These are phyloP conservation scores for Esteya vermicola DNA, from an alignment of 2,329 filamentous ascomycete genomes.

Conservation along the genomic window DNA sequence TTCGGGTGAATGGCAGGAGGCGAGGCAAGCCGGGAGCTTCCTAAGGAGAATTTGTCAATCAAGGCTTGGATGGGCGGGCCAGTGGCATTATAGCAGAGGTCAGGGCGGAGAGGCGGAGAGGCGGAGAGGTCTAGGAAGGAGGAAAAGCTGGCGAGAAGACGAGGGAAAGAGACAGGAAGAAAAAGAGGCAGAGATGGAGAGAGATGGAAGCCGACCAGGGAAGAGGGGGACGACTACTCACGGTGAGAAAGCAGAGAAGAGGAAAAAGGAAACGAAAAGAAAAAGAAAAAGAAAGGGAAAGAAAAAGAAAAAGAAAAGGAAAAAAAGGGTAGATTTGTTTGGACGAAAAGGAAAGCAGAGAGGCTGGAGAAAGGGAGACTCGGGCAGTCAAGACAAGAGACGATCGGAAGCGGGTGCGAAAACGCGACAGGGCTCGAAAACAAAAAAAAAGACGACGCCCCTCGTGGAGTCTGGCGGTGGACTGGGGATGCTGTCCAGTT, in stretches of 20 bases:
- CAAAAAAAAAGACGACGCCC: too few species aligned
- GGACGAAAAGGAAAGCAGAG: background rate
- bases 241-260: too few species aligned
- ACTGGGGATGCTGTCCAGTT: too few species aligned
- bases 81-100: too few species aligned
- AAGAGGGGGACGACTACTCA: background rate
- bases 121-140: background rate
- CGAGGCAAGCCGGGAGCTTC: too few species aligned
- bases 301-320: constrained; percentile 8
- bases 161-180: background rate
- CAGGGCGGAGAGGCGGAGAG: background rate
- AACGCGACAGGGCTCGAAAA: too few species aligned
- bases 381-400: background rate
- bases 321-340: background rate
- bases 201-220: background rate
- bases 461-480: too few species aligned
- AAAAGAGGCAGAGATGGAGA: background rate
- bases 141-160: background rate
- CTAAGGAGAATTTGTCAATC: too few species aligned
- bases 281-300: background rate
- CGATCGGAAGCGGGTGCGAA: too few species aligned
- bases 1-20: too few species aligned
- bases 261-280: background rate
- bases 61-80: too few species aligned
- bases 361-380: background rate